Conservation (phyloP, 805 yeast species). For the Schwanniomyces polymorphus region DNA sequence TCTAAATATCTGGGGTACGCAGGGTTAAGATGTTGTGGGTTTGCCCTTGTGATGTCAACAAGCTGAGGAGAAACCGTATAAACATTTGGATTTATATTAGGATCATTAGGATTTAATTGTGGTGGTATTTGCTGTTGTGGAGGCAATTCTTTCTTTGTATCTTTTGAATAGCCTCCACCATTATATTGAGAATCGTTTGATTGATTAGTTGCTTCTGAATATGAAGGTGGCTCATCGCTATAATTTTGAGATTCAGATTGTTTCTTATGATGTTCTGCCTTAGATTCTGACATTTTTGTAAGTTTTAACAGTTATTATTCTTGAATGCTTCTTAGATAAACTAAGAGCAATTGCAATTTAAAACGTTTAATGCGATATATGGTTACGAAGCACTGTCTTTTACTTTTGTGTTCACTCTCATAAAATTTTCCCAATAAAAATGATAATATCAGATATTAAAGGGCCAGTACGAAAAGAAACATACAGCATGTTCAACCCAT, state of each 20-base stretch:
- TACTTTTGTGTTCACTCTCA: background rate
- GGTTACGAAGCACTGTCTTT: background rate
- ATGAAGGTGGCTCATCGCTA: slow-evolving; percentile 11
- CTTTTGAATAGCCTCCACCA: background rate
- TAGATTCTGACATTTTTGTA: background rate
- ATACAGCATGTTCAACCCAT: background rate
- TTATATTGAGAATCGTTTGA: slow-evolving; percentile 1
- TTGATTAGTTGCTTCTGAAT: slow-evolving; percentile 5
- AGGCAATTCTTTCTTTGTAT: slow-evolving; percentile 3
- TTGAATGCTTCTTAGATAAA: background rate
- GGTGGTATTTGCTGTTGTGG: background rate
- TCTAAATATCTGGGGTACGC: slow-evolving; percentile 33
- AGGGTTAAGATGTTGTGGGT: slow-evolving; percentile 36
- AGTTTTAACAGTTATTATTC: background rate
- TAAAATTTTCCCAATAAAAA: slow-evolving; percentile 1
- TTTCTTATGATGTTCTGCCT: background rate
- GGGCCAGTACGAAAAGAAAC: background rate
- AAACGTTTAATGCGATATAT: background rate
- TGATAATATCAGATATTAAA: background rate
- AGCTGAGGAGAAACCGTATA: slow-evolving; percentile 30
- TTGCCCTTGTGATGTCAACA: slow-evolving; percentile 38
- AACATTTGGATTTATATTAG: slow-evolving; percentile 23
- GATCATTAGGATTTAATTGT: slow-evolving; percentile 12
- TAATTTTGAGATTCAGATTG: background rate
- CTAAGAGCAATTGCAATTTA: background rate